A percentile compares a stretch with the other conserved stretches of the same genome.
Conservation (phyloP, 176 grass and related monocot species). For the Oryza glumipatula region DNA sequence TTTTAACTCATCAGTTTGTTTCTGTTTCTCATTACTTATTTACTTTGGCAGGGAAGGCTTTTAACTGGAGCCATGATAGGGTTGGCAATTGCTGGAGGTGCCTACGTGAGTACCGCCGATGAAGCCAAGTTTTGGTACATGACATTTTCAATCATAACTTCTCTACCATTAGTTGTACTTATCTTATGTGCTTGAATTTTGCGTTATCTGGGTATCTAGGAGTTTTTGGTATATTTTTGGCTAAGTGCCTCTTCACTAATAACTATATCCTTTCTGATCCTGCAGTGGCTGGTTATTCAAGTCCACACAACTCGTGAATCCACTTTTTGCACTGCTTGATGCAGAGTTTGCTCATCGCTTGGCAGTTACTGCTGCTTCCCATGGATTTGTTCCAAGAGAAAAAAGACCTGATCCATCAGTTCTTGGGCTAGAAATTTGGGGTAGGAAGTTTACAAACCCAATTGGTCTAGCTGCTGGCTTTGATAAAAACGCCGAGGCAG, state of each 20-base stretch:
- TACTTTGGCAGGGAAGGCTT: constrained; percentile 73
- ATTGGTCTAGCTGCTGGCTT: constrained; percentile 95
- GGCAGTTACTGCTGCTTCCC: constrained; percentile 77
- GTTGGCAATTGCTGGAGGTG: constrained; percentile 83
- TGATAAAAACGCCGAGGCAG: constrained; percentile 95
- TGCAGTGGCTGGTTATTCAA: constrained; percentile 92
- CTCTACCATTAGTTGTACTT: neutral
- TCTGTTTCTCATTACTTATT: constrained; percentile 9
- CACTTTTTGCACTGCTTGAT: constrained; percentile 85
- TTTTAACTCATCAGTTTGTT: constrained; percentile 10
- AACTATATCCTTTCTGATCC: constrained; percentile 10
- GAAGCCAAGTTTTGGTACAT: constrained; percentile 97
- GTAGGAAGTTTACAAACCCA: constrained; percentile 87
- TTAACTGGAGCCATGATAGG: constrained; percentile 87
- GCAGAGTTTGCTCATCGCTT: constrained; percentile 86
- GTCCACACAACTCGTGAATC: constrained; percentile 78
- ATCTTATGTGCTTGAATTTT: constrained; percentile 10
- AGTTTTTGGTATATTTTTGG: constrained; percentile 22
- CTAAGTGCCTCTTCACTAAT: constrained; percentile 27
- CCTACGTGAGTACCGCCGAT: constrained; percentile 92
- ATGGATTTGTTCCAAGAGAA: constrained; percentile 86
- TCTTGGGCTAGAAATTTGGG: constrained; percentile 86
- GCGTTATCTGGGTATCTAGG: neutral
- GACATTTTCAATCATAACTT: constrained; percentile 23
- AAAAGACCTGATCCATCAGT: constrained; percentile 84